Conservation (phyloP, 331 rosid genomes). For the Malus hybrid region DNA sequence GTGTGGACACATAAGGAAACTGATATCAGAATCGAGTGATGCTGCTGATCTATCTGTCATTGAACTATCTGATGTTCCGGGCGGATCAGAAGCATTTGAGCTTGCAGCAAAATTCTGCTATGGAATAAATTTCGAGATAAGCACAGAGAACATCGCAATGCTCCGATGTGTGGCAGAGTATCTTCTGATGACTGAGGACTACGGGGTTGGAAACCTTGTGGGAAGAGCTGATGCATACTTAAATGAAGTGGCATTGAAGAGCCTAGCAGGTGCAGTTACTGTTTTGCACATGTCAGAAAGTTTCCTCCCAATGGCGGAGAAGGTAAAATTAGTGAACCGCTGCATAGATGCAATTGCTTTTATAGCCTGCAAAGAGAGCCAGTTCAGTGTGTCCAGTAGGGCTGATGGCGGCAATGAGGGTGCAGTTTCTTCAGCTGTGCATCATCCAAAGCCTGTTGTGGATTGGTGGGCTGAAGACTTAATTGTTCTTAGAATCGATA, state of each 20-base stretch:
- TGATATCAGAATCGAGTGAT: slow-evolving; percentile 65
- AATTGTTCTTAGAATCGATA: slow-evolving; percentile 75
- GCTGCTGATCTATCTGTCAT: slow-evolving; percentile 53
- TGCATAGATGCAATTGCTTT: slow-evolving; percentile 85
- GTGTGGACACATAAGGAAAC: slow-evolving; percentile 73
- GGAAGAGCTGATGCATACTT: slow-evolving; percentile 72
- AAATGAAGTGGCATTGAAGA: slow-evolving; percentile 73
- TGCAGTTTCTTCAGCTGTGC: slow-evolving; percentile 29
- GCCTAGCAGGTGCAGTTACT: slow-evolving; percentile 66
- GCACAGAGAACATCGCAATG: slow-evolving; percentile 59
- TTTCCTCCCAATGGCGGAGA: slow-evolving; percentile 70
- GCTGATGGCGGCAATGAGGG: slow-evolving; percentile 28
- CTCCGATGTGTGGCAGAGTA: slow-evolving; percentile 88
- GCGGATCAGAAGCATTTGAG: slow-evolving; percentile 92
- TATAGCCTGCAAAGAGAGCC: slow-evolving; percentile 75
- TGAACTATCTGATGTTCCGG: slow-evolving; percentile 65
- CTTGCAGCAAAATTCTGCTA: slow-evolving; percentile 92
- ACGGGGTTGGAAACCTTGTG: slow-evolving; percentile 65
- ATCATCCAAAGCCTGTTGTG: slow-evolving; percentile 51
- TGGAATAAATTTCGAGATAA: slow-evolving; percentile 82
- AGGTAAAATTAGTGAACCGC: slow-evolving; percentile 58
- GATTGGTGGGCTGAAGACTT: slow-evolving; percentile 99
- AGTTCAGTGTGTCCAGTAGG: slow-evolving; percentile 32
- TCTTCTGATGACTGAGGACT: slow-evolving; percentile 91
- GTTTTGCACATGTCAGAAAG: slow-evolving; percentile 56